phyloP scores from a whole-genome alignment of 208 protist species.

The Crithidia expoeki region DNA sequence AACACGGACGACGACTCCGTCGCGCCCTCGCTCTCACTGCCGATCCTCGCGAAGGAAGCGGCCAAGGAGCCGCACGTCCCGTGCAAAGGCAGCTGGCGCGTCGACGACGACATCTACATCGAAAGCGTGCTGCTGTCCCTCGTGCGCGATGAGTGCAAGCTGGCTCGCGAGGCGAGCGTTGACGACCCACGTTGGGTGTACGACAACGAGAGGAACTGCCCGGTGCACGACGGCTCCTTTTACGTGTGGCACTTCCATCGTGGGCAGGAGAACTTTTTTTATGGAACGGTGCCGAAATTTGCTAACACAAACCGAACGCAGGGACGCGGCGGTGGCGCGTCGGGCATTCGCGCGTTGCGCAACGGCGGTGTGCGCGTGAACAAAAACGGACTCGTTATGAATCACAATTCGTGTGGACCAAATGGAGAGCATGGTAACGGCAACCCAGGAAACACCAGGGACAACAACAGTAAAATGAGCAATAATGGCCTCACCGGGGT shows the following conservation, averaged over 20 bases:
- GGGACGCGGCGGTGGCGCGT: slow-evolving; percentile 8
- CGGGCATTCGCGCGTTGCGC: slow-evolving; percentile 3
- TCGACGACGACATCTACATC: slow-evolving; percentile 46
- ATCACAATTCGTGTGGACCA: background rate
- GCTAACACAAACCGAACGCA: slow-evolving; percentile 42
- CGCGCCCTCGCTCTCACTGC: background rate
- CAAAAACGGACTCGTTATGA: background rate
- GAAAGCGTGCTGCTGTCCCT: slow-evolving; percentile 72
- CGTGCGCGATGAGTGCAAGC: slow-evolving; percentile 74
- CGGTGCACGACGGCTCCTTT: slow-evolving; percentile 54
- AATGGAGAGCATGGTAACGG: background rate
- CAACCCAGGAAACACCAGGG: background rate
- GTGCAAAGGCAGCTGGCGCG: slow-evolving; percentile 42
- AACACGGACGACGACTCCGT: slow-evolving; percentile 14
- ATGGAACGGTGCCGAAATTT: slow-evolving; percentile 79
- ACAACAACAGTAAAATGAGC: background rate
- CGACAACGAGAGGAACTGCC: slow-evolving; percentile 32
- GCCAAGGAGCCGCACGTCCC: background rate
- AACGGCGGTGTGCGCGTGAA: background rate
- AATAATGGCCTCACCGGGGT: no score
- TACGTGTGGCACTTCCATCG: slow-evolving; percentile 70
- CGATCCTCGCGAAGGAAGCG: background rate
- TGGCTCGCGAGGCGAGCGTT: slow-evolving; percentile 54
- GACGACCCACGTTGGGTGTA: slow-evolving; percentile 60
- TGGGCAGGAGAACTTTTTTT: slow-evolving; percentile 53